Evolutionary conservation across 768 basidiomycete species (phyloP).

Genomic region (Albatrellus ellisii): DNA sequence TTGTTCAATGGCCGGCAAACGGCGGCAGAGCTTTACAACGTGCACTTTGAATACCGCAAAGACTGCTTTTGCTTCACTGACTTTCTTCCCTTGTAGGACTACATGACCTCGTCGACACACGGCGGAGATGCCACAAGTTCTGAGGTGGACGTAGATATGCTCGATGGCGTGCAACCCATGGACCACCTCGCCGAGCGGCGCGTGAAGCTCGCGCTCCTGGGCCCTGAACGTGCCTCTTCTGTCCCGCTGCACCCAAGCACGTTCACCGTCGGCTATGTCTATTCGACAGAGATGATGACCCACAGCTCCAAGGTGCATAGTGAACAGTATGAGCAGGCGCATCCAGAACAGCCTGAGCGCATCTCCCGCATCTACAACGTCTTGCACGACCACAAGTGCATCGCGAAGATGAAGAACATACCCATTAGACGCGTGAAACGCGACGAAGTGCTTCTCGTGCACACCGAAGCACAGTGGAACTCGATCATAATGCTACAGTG

Average conservation of each 20-base stretch:
- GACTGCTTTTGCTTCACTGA: neutral
- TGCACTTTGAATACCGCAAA: too few species aligned
- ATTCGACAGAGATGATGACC: constrained; percentile 74
- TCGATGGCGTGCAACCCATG: neutral
- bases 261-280: constrained; percentile 68
- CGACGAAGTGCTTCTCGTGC: constrained; percentile 79
- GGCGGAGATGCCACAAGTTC: too few species aligned
- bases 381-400: constrained; percentile 44
- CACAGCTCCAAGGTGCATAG: too few species aligned
- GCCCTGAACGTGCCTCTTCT: constrained; percentile 17
- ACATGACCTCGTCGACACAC: too few species aligned
- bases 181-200: neutral
- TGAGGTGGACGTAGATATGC: constrained; percentile 4
- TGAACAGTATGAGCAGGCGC: too few species aligned
- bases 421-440: constrained; percentile 61
- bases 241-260: constrained; percentile 12
- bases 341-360: constrained; percentile 69
- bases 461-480: constrained; percentile 86
- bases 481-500: constrained; percentile 47
- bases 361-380: constrained; percentile 65
- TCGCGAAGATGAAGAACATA: constrained; percentile 63
- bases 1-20: too few species aligned
- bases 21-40: too few species aligned
- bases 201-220: neutral
- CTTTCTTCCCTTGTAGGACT: too few species aligned